Percentiles rank a stretch among this genome's conserved stretches.
Evolutionary conservation across 179 eudicot genomes (phyloP).

Genomic region (Corrigiola litoralis): DNA sequence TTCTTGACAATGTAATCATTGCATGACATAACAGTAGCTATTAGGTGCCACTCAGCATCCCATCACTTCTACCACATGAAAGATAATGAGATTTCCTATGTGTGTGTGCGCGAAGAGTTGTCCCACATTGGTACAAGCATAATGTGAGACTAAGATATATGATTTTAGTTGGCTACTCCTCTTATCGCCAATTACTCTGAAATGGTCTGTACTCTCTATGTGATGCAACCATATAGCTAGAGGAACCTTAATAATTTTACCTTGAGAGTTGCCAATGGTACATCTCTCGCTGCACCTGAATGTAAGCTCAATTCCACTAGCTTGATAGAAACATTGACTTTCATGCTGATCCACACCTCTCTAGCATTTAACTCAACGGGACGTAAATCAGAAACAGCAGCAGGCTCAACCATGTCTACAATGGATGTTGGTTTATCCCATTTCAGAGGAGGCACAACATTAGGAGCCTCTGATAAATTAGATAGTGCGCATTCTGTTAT

Average conservation of each 20-base stretch:
- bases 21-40: too few relatives aligned
- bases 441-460: constrained; percentile 49
- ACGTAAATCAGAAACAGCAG: constrained; percentile 30
- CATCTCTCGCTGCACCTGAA: constrained; percentile 65
- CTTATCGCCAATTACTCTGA: too few relatives aligned
- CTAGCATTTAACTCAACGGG: constrained; percentile 35
- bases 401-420: constrained; percentile 32
- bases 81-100: too few relatives aligned
- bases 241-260: constrained; percentile 45
- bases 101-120: too few relatives aligned
- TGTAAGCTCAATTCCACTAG: constrained; percentile 80
- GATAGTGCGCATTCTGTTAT: constrained; percentile 87
- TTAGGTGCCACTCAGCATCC: too few relatives aligned
- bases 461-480: constrained; percentile 82
- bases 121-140: too few relatives aligned
- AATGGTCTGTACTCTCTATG: too few relatives aligned
- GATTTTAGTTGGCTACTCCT: too few relatives aligned
- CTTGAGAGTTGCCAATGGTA: constrained; percentile 83
- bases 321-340: constrained; percentile 63
- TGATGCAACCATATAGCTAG: too few relatives aligned
- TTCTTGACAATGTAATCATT: too few relatives aligned
- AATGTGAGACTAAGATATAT: too few relatives aligned
- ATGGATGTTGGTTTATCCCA: constrained; percentile 30
- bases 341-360: constrained; percentile 53
- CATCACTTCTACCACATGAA: too few relatives aligned